phyloP scores from a whole-genome alignment of 1,139 yeast genomes.

The Lodderomyces elongisporus region DNA sequence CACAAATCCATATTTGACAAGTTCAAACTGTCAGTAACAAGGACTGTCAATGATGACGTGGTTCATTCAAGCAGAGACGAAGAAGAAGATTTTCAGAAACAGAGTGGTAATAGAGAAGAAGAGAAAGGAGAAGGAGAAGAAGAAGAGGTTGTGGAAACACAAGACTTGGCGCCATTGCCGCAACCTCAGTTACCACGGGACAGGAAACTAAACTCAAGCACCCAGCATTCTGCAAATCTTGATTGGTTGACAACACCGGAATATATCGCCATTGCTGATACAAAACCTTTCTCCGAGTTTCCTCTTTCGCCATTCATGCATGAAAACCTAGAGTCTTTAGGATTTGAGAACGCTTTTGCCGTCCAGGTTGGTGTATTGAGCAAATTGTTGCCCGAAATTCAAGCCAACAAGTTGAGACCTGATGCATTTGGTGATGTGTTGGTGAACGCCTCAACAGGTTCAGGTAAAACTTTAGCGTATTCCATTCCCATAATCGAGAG shows the following conservation, averaged over 20 bases:
- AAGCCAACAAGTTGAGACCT: conserved; percentile 49
- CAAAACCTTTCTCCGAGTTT: conserved; percentile 40
- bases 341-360: conserved; percentile 61
- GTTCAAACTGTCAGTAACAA: conserved; percentile 19
- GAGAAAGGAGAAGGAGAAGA: conserved; percentile 15
- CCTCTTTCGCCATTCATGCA: conserved; percentile 36
- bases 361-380: conserved; percentile 71
- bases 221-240: conserved; percentile 38
- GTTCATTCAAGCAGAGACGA: conserved; percentile 7
- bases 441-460: conserved; percentile 94
- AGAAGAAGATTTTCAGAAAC: conserved; percentile 3
- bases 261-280: conserved; percentile 43
- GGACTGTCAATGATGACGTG: not conserved
- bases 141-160: conserved; percentile 28
- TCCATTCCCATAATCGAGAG: conserved; percentile 76
- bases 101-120: conserved; percentile 8
- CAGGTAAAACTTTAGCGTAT: conserved; percentile 93
- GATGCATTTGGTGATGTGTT: conserved; percentile 65
- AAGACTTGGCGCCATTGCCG: conserved; percentile 73
- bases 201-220: conserved; percentile 32
- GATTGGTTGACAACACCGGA: conserved; percentile 69
- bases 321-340: conserved; percentile 42
- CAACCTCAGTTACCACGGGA: conserved; percentile 68
- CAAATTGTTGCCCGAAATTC: conserved; percentile 47
- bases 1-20: conserved; percentile 28